Evolutionary conservation across 768 basidiomycete species (phyloP).

Genomic region (Baorangia bicolor): DNA sequence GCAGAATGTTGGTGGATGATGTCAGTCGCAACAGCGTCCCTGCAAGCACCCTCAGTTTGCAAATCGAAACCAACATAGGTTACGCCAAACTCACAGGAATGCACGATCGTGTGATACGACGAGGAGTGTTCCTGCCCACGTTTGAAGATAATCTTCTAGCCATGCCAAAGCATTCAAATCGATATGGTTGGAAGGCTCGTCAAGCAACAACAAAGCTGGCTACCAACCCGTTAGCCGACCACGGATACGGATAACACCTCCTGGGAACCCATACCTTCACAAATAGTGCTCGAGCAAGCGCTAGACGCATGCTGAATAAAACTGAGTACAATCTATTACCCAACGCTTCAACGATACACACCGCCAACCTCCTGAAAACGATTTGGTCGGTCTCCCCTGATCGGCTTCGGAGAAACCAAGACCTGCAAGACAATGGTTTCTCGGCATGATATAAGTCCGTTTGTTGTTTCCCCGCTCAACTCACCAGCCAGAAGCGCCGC

Average conservation of each 20-base stretch:
- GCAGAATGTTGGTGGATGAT: slow-evolving; percentile 96
- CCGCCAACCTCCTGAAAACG: slow-evolving; percentile 97
- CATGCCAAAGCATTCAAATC: slow-evolving; percentile 96
- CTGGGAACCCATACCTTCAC: slow-evolving; percentile 63
- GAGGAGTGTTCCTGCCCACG: slow-evolving; percentile 88
- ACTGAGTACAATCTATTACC: background rate
- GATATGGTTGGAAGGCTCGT: slow-evolving; percentile 97
- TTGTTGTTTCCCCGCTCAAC: background rate
- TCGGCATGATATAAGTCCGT: background rate
- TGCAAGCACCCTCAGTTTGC: slow-evolving; percentile 25
- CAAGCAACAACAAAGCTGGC: slow-evolving; percentile 76
- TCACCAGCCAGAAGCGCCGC: slow-evolving; percentile 83
- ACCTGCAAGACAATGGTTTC: slow-evolving; percentile 42
- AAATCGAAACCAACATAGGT: background rate
- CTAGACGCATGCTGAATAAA: slow-evolving; percentile 81
- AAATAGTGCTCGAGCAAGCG: slow-evolving; percentile 92
- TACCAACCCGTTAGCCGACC: slow-evolving; percentile 26
- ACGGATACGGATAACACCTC: background rate
- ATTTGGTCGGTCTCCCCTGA: slow-evolving; percentile 77
- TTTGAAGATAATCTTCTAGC: slow-evolving; percentile 96
- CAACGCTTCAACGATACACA: slow-evolving; percentile 28
- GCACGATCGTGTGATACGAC: slow-evolving; percentile 99
- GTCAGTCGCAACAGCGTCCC: slow-evolving; percentile 95
- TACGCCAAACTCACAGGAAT: slow-evolving; percentile 62
- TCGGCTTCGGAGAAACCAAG: slow-evolving; percentile 90